Conservation (phyloP, 768 basidiomycete genomes). For the Lactarius quietus region DNA sequence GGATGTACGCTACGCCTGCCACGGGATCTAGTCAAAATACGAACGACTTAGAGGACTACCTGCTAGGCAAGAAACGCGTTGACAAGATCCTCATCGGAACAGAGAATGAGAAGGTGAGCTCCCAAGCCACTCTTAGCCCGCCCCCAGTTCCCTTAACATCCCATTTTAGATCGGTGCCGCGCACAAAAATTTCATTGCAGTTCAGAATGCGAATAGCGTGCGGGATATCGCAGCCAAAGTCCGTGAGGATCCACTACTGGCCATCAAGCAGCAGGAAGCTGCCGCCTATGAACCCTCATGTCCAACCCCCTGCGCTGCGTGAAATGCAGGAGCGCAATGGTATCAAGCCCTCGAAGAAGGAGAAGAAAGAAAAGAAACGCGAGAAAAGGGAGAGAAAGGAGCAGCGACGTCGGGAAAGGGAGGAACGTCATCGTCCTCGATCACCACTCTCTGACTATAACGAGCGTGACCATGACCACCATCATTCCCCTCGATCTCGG, state of each 20-base stretch:
- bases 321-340: slow-evolving; percentile 79
- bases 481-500: slow-evolving; percentile 32
- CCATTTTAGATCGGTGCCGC: slow-evolving; percentile 66
- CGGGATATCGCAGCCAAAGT: slow-evolving; percentile 92
- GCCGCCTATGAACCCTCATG: slow-evolving; percentile 84
- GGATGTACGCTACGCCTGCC: slow-evolving; percentile 99
- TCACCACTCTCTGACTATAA: slow-evolving; percentile 32
- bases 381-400: slow-evolving; percentile 46
- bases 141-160: slow-evolving; percentile 21
- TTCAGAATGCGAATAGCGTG: slow-evolving; percentile 87
- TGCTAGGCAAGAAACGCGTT: slow-evolving; percentile 95
- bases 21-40: slow-evolving; percentile 81
- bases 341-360: slow-evolving; percentile 76
- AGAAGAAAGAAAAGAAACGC: slow-evolving; percentile 59
- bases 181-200: slow-evolving; percentile 90
- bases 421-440: slow-evolving; percentile 26
- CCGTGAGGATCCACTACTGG: slow-evolving; percentile 94
- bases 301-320: slow-evolving; percentile 82
- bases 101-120: slow-evolving; percentile 80
- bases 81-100: slow-evolving; percentile 92
- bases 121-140: slow-evolving; percentile 4
- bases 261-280: slow-evolving; percentile 97
- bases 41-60: slow-evolving; percentile 94
- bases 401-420: slow-evolving; percentile 26
- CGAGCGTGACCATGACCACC: slow-evolving; percentile 34